Percentiles rank a stretch among this genome's conserved stretches.
These are phyloP conservation scores for Rhododendron williamsianum DNA, from an alignment of 148 eudicot genomes.

Conservation along the genomic window DNA sequence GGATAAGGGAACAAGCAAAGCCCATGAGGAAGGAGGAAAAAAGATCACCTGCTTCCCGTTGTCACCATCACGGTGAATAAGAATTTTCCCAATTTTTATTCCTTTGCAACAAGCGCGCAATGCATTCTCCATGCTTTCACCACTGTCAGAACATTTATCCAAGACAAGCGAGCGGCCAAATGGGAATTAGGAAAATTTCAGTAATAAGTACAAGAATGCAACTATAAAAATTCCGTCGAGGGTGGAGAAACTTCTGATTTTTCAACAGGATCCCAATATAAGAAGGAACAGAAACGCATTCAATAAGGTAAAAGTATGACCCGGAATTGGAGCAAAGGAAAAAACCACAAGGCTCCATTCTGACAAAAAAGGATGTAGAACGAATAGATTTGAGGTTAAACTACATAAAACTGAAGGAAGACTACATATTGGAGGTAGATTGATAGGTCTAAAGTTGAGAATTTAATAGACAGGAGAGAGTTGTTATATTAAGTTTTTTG, in stretches of 20 bases:
- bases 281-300: neutral
- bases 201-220: neutral
- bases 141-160: conserved; percentile 29
- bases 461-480: neutral
- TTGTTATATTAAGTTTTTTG: neutral
- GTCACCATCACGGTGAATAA: conserved; percentile 93
- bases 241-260: neutral
- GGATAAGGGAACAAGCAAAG: neutral
- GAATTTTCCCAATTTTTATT: conserved; percentile 92
- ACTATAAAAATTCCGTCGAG: too few relatives aligned
- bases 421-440: neutral
- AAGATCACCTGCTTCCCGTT: conserved; percentile 80
- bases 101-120: conserved; percentile 99
- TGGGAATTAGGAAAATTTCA: neutral
- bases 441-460: neutral
- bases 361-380: neutral
- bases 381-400: neutral
- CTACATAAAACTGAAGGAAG: neutral
- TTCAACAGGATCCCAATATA: neutral
- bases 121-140: conserved; percentile 99
- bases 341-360: neutral
- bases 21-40: neutral
- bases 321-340: neutral
- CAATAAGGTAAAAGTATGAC: neutral
- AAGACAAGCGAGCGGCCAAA: neutral